Evolutionary conservation across 2,329 filamentous ascomycete species (phyloP).

Genomic region (Fusarium albosuccineum): DNA sequence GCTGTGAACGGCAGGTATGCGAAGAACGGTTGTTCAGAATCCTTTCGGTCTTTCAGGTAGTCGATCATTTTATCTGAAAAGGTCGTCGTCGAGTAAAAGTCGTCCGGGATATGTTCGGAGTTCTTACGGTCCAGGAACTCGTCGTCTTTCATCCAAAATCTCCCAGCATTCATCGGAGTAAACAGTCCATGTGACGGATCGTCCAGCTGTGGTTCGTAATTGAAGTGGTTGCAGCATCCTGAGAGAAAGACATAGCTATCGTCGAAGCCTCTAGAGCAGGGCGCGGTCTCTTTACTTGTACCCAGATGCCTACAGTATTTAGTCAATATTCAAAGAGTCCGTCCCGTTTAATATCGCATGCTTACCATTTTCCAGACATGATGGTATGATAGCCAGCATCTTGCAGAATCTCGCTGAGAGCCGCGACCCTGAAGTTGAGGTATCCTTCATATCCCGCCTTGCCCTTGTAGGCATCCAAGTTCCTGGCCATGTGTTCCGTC

Average conservation of each 20-base stretch:
- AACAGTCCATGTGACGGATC: conserved; percentile 19
- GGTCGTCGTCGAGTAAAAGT: conserved; percentile 66
- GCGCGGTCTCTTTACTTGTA: conserved; percentile 22
- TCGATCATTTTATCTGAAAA: conserved; percentile 65
- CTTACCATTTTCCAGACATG: conserved; percentile 49
- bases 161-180: conserved; percentile 13
- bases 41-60: conserved; percentile 57
- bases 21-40: conserved; percentile 1
- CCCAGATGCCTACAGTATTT: conserved; percentile 29
- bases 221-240: conserved; percentile 65
- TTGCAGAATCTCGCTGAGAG: conserved; percentile 45
- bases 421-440: conserved; percentile 48
- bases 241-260: conserved; percentile 57
- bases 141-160: conserved; percentile 58
- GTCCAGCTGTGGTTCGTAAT: conserved; percentile 59
- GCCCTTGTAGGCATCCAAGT: conserved; percentile 12
- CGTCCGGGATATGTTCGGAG: conserved; percentile 57
- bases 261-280: conserved; percentile 53
- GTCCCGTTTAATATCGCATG: accelerated
- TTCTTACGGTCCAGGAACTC: conserved; percentile 49
- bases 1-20: neutral
- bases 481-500: conserved; percentile 54
- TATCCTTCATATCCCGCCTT: conserved; percentile 48
- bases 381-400: conserved; percentile 50
- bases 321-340: neutral